These are phyloP conservation scores for Echites panduratus DNA, from an alignment of 257 asterid species.

Conservation along the genomic window DNA sequence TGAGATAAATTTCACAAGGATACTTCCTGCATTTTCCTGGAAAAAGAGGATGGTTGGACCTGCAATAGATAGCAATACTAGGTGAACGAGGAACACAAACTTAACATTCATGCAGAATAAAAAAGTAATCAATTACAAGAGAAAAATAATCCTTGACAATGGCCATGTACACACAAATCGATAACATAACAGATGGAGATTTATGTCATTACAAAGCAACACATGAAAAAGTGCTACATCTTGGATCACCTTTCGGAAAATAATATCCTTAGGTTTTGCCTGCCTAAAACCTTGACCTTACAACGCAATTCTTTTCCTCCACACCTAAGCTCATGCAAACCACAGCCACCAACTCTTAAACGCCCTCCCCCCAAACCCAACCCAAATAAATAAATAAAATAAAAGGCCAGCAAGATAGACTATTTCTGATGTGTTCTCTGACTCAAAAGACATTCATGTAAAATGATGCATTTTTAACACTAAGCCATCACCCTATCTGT, in stretches of 20 bases:
- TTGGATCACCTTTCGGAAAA: not conserved
- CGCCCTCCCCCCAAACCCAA: too few relatives aligned
- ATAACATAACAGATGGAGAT: not conserved
- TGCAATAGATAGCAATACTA: constrained; percentile 31
- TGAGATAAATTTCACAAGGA: constrained; percentile 35
- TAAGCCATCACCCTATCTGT: not conserved
- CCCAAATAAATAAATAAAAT: too few relatives aligned
- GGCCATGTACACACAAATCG: not conserved
- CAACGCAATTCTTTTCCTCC: not conserved
- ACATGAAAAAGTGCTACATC: not conserved
- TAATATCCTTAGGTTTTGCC: not conserved
- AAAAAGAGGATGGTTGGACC: constrained; percentile 96
- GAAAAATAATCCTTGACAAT: not conserved
- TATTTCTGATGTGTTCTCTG: not conserved
- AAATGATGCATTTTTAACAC: not conserved
- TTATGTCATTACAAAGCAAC: not conserved
- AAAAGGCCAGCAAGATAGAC: not conserved
- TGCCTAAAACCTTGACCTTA: not conserved
- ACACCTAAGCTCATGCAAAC: not conserved
- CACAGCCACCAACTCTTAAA: too few relatives aligned
- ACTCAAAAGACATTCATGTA: not conserved
- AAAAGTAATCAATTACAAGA: not conserved
- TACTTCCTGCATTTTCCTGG: constrained; percentile 99
- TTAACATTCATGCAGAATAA: not conserved
- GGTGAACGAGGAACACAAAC: constrained; percentile 1